phyloP scores from a whole-genome alignment of 2,329 filamentous ascomycete species.

The Monosporascus sp. region DNA sequence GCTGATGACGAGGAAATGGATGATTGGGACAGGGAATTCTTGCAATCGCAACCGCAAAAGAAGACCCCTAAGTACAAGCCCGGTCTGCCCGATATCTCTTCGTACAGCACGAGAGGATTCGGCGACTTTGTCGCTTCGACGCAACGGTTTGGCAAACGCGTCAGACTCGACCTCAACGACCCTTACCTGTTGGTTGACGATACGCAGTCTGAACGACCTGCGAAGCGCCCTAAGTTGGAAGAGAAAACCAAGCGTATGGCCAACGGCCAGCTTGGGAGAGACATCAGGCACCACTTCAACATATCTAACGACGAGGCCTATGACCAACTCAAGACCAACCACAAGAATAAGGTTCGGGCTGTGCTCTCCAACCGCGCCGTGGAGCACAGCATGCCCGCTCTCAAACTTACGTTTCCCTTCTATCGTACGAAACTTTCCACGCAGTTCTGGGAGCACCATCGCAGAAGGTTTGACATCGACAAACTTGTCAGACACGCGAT shows the following conservation, averaged over 20 bases:
- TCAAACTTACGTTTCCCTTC: conserved; percentile 91
- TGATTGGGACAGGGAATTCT: conserved; percentile 60
- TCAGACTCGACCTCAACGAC: conserved; percentile 83
- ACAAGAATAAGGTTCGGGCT: conserved; percentile 90
- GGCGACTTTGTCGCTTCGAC: conserved; percentile 76
- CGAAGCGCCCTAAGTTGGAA: conserved; percentile 53
- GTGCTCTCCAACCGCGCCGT: conserved; percentile 88
- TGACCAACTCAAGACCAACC: conserved; percentile 92
- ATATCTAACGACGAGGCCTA: conserved; percentile 96
- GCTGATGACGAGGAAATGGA: conserved; percentile 48
- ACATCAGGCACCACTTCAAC: conserved; percentile 81
- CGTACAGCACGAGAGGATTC: conserved; percentile 64
- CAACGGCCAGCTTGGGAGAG: conserved; percentile 64
- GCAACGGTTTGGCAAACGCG: conserved; percentile 67
- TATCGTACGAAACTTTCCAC: conserved; percentile 80
- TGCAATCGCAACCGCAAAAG: conserved; percentile 55
- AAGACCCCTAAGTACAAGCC: conserved; percentile 56
- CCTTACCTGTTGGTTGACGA: conserved; percentile 81
- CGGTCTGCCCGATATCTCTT: conserved; percentile 52
- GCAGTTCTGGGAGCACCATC: conserved; percentile 62
- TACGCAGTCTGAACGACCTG: conserved; percentile 56
- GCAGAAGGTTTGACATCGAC: conserved; percentile 65
- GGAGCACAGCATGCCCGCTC: conserved; percentile 87
- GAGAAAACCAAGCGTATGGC: conserved; percentile 61
- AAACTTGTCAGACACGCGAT: conserved; percentile 34